Percentiles rank a stretch among this genome's conserved stretches.
Conservation (phyloP, 2,329 filamentous ascomycete species). For the Fusarium sp. region DNA sequence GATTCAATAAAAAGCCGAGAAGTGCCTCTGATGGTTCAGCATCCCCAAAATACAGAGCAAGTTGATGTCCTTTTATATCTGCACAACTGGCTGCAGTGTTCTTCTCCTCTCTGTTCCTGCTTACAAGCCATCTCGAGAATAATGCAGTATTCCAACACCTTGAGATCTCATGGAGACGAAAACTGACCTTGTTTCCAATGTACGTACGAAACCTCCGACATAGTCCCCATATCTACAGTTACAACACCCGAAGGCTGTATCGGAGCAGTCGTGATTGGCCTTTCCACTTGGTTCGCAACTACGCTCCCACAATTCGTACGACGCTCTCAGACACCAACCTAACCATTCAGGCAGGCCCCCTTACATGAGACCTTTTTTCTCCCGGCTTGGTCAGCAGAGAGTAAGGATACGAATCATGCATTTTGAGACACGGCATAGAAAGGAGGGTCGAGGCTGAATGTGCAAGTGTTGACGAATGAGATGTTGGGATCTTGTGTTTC, state of each 20-base stretch:
- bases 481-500: constrained; percentile 1
- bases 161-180: constrained; percentile 20
- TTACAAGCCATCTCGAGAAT: neutral
- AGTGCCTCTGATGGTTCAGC: neutral
- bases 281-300: constrained; percentile 20
- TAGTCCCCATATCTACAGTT: neutral
- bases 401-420: neutral
- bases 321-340: constrained; percentile 17
- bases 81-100: neutral
- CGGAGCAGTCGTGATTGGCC: constrained; percentile 39
- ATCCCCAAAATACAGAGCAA: neutral
- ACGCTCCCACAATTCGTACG: constrained; percentile 18
- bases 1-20: neutral
- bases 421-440: constrained; percentile 17
- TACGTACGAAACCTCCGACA: constrained; percentile 5
- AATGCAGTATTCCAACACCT: neutral
- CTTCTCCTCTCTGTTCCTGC: neutral
- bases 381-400: neutral
- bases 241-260: constrained; percentile 31
- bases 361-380: neutral
- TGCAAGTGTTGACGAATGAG: neutral
- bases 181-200: constrained; percentile 26
- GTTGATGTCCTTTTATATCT: constrained; percentile 24
- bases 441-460: constrained; percentile 6
- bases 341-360: constrained; percentile 14